phyloP scores from a whole-genome alignment of 1,284 basidiomycete species.

The Rhodotorula sp. region DNA sequence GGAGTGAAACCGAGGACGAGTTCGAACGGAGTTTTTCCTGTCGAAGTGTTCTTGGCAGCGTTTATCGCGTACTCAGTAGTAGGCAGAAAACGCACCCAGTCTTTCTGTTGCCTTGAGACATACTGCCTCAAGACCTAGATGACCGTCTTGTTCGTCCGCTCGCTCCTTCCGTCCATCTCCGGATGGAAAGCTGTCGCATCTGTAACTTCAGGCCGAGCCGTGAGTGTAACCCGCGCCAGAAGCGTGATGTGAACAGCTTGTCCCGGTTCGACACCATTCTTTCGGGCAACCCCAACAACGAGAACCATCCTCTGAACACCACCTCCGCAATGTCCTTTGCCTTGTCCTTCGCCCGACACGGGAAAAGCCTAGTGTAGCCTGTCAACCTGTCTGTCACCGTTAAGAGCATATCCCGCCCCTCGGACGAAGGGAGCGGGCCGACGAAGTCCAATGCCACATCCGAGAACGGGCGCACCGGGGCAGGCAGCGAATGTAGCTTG shows the following conservation, averaged over 20 bases:
- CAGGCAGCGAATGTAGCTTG: slow-evolving; percentile 11
- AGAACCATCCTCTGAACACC: slow-evolving; percentile 41
- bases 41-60: too few species aligned
- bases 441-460: slow-evolving; percentile 42
- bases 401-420: slow-evolving; percentile 50
- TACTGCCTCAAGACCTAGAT: too few species aligned
- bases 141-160: too few species aligned
- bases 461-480: slow-evolving; percentile 10
- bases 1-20: too few species aligned
- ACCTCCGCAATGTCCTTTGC: slow-evolving; percentile 50
- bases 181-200: slow-evolving; percentile 55
- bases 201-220: slow-evolving; percentile 36
- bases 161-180: too few species aligned
- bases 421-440: slow-evolving; percentile 51
- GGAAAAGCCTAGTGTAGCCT: slow-evolving; percentile 51
- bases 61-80: too few species aligned
- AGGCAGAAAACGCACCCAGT: too few species aligned
- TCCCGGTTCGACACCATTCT: slow-evolving; percentile 43
- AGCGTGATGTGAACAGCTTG: slow-evolving; percentile 41
- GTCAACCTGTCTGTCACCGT: slow-evolving; percentile 52
- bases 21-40: too few species aligned
- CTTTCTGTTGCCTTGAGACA: too few species aligned
- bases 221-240: slow-evolving; percentile 43
- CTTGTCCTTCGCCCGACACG: slow-evolving; percentile 50
- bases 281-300: slow-evolving; percentile 50